A percentile compares a stretch with the other conserved stretches of the same genome.
phyloP scores from a whole-genome alignment of 768 basidiomycete genomes.

The Collybia nuda region DNA sequence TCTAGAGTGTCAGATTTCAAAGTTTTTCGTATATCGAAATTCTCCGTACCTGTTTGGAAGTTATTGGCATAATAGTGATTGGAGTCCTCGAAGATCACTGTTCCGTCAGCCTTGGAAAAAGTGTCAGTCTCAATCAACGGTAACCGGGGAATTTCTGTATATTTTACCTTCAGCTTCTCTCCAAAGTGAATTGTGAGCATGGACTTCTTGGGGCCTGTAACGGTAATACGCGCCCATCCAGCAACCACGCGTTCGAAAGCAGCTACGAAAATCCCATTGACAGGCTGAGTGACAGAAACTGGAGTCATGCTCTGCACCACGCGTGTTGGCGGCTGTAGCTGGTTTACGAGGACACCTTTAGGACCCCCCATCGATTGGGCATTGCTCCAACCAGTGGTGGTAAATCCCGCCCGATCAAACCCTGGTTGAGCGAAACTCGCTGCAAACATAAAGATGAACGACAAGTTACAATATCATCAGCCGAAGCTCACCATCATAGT shows the following conservation, averaged over 20 bases:
- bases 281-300: constrained; percentile 20
- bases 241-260: constrained; percentile 25
- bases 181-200: constrained; percentile 28
- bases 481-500: constrained; percentile 21
- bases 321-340: constrained; percentile 22
- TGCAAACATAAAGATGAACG: constrained; percentile 1
- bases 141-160: background rate
- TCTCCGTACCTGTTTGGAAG: constrained; percentile 18
- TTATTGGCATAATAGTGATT: constrained; percentile 22
- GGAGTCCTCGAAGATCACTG: constrained; percentile 10
- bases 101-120: constrained; percentile 8
- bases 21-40: too few species aligned
- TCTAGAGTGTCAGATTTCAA: background rate
- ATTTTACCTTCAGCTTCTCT: constrained; percentile 25
- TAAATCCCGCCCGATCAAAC: constrained; percentile 18
- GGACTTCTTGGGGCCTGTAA: constrained; percentile 19
- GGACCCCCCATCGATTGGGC: constrained; percentile 19
- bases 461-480: background rate
- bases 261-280: constrained; percentile 20
- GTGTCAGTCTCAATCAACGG: background rate
- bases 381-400: constrained; percentile 17
- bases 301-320: constrained; percentile 20
- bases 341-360: constrained; percentile 18
- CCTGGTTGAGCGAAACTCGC: constrained; percentile 21
- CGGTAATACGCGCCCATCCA: constrained; percentile 26